phyloP scores from a whole-genome alignment of 73 alveolate genomes.

The Tetrahymena malaccensis region DNA sequence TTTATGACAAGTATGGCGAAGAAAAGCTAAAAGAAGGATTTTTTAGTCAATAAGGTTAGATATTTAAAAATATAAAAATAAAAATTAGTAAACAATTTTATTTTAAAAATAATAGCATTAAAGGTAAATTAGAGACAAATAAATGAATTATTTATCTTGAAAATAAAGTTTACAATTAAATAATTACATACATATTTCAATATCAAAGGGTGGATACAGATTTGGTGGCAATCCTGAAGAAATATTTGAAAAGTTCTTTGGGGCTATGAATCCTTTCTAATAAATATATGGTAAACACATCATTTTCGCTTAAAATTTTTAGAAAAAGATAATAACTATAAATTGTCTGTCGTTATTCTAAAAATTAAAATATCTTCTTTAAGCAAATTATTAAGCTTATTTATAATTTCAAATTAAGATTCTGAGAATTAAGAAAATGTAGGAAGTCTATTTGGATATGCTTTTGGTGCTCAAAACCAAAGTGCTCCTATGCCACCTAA shows the following conservation, averaged over 20 bases:
- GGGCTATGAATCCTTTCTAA: slow-evolving; percentile 84
- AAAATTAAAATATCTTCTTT: not conserved
- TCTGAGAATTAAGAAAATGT: slow-evolving; percentile 34
- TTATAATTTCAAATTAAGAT: not conserved
- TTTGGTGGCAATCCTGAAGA: slow-evolving; percentile 88
- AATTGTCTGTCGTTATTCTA: not conserved
- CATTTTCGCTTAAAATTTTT: no score
- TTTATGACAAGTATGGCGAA: slow-evolving; percentile 85
- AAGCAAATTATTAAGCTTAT: not conserved
- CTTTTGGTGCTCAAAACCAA: slow-evolving; percentile 56
- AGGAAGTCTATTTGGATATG: slow-evolving; percentile 71
- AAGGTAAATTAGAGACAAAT: slow-evolving; percentile 4
- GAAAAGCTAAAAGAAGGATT: slow-evolving; percentile 86
- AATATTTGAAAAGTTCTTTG: slow-evolving; percentile 89
- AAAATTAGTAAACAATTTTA: no score
- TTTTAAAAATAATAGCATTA: not conserved
- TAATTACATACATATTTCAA: not conserved
- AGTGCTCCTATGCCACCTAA: slow-evolving; percentile 38
- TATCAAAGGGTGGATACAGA: slow-evolving; percentile 77
- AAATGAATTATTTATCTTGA: not conserved
- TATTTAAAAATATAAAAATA: not conserved
- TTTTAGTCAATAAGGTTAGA: slow-evolving; percentile 41
- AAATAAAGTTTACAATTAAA: not conserved
- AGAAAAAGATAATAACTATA: no score
- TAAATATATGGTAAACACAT: slow-evolving; percentile 54